Percentiles rank a stretch among this genome's conserved stretches.
These are phyloP conservation scores for Trichoderma lentiforme DNA, from an alignment of 2,329 filamentous ascomycete species.

Conservation along the genomic window DNA sequence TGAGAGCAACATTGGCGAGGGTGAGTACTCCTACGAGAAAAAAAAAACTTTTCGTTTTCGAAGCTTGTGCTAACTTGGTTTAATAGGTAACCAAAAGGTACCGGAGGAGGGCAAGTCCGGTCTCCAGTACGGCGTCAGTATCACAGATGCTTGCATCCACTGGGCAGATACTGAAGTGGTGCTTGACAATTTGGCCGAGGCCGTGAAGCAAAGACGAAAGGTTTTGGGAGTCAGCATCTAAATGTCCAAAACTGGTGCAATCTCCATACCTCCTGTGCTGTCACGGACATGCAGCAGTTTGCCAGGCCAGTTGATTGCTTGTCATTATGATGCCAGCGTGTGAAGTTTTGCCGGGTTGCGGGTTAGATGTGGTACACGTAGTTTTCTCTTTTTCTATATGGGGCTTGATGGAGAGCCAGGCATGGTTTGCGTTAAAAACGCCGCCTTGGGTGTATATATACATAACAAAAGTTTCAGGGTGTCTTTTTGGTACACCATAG, in stretches of 20 bases:
- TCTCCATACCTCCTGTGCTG: not conserved
- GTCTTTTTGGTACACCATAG: not conserved
- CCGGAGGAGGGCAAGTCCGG: slow-evolving; percentile 79
- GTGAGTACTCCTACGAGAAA: slow-evolving; percentile 38
- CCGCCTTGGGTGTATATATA: not conserved
- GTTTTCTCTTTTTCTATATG: not conserved
- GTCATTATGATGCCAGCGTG: not conserved
- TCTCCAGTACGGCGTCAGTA: slow-evolving; percentile 90
- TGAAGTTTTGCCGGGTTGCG: not conserved
- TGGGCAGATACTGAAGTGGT: slow-evolving; percentile 87
- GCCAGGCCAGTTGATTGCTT: not conserved
- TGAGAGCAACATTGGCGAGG: slow-evolving; percentile 94
- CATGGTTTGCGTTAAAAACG: not conserved
- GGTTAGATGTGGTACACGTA: not conserved
- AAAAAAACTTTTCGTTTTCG: not conserved
- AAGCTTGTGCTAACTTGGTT: slow-evolving; percentile 27
- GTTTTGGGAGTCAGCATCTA: slow-evolving; percentile 22
- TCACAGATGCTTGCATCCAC: slow-evolving; percentile 94
- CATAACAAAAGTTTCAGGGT: not conserved
- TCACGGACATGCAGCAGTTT: not conserved
- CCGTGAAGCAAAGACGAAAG: slow-evolving; percentile 71
- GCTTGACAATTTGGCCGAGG: slow-evolving; percentile 72
- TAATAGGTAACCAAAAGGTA: slow-evolving; percentile 79
- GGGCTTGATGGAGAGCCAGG: not conserved
- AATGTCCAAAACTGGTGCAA: not conserved